Evolutionary conservation across 441 rosid genomes (phyloP).

Genomic region (Lepidium campestre): DNA sequence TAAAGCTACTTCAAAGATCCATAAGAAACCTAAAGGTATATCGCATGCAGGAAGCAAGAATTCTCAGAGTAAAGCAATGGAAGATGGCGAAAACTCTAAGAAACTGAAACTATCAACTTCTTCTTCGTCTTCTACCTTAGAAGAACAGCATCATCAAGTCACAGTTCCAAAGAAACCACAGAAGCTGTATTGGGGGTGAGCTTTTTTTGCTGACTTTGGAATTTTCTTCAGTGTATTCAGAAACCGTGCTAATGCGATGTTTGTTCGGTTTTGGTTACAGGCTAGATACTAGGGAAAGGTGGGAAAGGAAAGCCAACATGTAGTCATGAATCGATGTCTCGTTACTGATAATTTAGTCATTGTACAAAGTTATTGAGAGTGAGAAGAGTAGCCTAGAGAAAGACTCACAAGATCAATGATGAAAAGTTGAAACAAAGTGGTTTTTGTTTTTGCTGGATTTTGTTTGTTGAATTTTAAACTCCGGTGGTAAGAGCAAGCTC

Average conservation of each 20-base stretch:
- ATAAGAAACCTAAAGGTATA: conserved; percentile 41
- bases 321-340: conserved; percentile 29
- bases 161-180: conserved; percentile 17
- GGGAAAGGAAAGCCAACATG: conserved; percentile 97
- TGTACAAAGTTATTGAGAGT: conserved; percentile 16
- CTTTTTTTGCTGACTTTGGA: not conserved
- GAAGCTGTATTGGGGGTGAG: conserved; percentile 29
- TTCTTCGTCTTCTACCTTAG: not conserved
- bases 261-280: conserved; percentile 27
- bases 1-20: conserved; percentile 45
- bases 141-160: not conserved
- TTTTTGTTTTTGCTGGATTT: not conserved
- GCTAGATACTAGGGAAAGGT: conserved; percentile 83
- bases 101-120: not conserved
- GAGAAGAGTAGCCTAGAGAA: not conserved
- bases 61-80: not conserved
- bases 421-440: not conserved
- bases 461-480: conserved; percentile 15
- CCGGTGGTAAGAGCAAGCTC: conserved; percentile 69
- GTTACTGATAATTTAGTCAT: conserved; percentile 9
- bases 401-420: conserved; percentile 9
- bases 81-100: conserved; percentile 11
- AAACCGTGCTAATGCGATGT: not conserved
- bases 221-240: not conserved
- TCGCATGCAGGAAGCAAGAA: conserved; percentile 11